Base-by-base conservation (phyloP, 768 basidiomycete genomes). In the Suillus discolor region DNA sequence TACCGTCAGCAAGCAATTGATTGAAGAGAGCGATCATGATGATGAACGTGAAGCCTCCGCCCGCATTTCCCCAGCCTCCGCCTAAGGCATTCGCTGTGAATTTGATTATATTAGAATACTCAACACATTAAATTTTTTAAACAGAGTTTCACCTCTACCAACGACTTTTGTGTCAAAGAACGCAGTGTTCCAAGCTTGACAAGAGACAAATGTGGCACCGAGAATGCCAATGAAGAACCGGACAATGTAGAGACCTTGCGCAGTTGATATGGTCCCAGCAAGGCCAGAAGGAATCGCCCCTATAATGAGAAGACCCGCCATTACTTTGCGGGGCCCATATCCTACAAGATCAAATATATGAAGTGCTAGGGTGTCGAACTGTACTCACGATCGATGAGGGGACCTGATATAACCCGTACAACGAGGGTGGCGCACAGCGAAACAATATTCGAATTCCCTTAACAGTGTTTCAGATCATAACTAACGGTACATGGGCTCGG, bases 221-320 rank as follows among this genome's bases (percentile, higher is more conserved):
- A 87, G 78, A 54, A 88, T 84, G 13, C 87, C 85, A 57, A 87
- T 86, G 71, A 88, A 86, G 71, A 87, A 87, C 0, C 88, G 80
- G 41, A 86, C 49, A 3, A 73, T 69, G 62, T 83, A 82, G 0
- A 87, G 77, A 0, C 81, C 78, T 2, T 62, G 28, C 1, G 80
- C 82, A 61, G 65, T 79, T 47, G 76, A 72, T n/a, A 79, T 78
- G 1, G 84, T 83, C 36, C 86, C 86, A 1, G 86, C 85, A 13
- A 89, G 74, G 0, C 84, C 87, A 2, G 85, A 87, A 0, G 87
- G 87, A 47, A 89, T 83, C 1, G 86, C 83, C 3, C 87, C 87
- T 0, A 85, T 62, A 31, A 87, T 67, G 34, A 89, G 80, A 44
- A 88, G 70, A 5, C 61, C 74, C 1, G 85, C 86, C 86, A 89